Evolutionary conservation across 2,329 filamentous ascomycete species (phyloP).

Genomic region (Diaporthe humulicola): DNA sequence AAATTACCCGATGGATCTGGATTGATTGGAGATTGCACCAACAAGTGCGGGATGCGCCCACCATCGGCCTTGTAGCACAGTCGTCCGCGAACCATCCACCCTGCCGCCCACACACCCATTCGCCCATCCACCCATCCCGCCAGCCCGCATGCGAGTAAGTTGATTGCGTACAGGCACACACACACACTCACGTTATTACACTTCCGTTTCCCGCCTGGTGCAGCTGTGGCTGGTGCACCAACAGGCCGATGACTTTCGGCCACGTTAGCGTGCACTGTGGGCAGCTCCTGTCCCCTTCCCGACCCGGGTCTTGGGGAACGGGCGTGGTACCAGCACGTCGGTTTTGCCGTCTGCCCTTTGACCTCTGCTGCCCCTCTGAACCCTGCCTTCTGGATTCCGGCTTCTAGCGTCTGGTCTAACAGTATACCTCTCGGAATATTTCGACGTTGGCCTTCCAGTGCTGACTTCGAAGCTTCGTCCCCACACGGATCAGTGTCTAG

Average conservation of each 20-base stretch:
- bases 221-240: slow-evolving; percentile 20
- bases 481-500: slow-evolving; percentile 14
- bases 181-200: background rate
- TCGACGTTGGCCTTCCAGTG: slow-evolving; percentile 20
- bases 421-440: background rate
- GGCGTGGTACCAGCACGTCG: slow-evolving; percentile 28
- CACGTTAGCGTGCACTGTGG: slow-evolving; percentile 26
- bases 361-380: background rate
- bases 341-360: slow-evolving; percentile 16
- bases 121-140: background rate
- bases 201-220: slow-evolving; percentile 13
- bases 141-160: slow-evolving; percentile 15
- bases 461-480: slow-evolving; percentile 32
- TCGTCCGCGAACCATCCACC: slow-evolving; percentile 18
- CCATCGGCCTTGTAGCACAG: slow-evolving; percentile 13
- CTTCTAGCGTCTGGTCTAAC: background rate
- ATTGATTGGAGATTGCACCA: slow-evolving; percentile 16
- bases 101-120: slow-evolving; percentile 6
- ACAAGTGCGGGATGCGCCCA: slow-evolving; percentile 21
- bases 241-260: slow-evolving; percentile 35
- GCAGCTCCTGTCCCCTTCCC: slow-evolving; percentile 14
- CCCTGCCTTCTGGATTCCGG: slow-evolving; percentile 4
- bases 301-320: slow-evolving; percentile 30
- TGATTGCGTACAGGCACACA: background rate
- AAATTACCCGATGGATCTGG: slow-evolving; percentile 29